Evolutionary conservation across 495 filamentous ascomycete species (phyloP), one percentile per base, ranked within the genome.

Genomic region (Talaromyces liani): DNA sequence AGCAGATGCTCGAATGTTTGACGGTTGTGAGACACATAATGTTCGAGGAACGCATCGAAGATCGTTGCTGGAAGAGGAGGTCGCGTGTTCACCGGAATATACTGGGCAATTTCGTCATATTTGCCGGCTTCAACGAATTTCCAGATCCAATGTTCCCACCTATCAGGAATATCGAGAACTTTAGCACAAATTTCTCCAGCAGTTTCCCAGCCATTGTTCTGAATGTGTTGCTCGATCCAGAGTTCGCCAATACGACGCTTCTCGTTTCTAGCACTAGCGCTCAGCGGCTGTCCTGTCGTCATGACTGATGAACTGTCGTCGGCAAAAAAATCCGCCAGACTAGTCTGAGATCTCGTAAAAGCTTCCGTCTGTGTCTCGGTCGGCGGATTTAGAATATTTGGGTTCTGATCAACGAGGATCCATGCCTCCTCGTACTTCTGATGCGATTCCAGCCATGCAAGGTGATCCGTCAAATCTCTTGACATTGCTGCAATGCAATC

Each of bases 61-160:
- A 96, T 85, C 2, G 84, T 78, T n/a, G 88, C 84, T 9, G 90
- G 84, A n/a, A 98, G 77, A 2, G 90, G 86, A 7, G 92, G 91
- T n/a, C 83, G 84, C 58, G 93, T 78, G 29, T 85, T 84, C 0
- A 83, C 85, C 0, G 94, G 94, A 20, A 98, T 90, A 66, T 88
- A 87, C 25, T 87, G 81, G 6, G 90, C 89, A 36, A 98, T 95
- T 63, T 98, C 93, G 68, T 96, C 89, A 65, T 92, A 87, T 68
- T 88, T 92, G 63, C 88, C 79, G 6, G 91, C 88, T 55, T 89
- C 87, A 29, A 93, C 91, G 70, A 98, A 98, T 0, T 81, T 85
- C 86, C 88, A 92, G 8, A 93, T 88, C 92, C 92, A 97, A 65
- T 93, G 88, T 72, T 98, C 93, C 95, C 95, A 98, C 65, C 88